Base-by-base conservation (phyloP, 306 rosid genomes). In the Ammopiptanthus mongolicus region DNA sequence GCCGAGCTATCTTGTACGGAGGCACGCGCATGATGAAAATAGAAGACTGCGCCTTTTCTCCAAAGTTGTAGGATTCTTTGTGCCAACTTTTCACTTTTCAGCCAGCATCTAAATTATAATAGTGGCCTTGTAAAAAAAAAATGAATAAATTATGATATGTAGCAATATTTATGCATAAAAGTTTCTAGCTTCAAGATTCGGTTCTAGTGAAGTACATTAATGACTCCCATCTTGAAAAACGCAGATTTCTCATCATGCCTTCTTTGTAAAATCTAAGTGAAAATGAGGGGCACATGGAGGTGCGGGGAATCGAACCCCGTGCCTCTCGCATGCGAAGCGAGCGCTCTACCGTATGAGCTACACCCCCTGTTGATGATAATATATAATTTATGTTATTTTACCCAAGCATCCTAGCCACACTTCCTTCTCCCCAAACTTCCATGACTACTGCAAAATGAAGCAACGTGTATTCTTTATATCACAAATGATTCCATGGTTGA, bases 231-330 rank as follows among this genome's bases (percentile, higher is more conserved):
- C 41, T 36, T 1, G 41, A 9, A 36, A 7, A 36, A 36, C 10
- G 41, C 10, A 36, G 41, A 36, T 36, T 34, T 36, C 41, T 36
- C 1, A 36, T 36, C 41, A 36, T 36, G n/a, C n/a, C n/a, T n/a
- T n/a, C n/a, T n/a, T n/a, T n/a, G n/a, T n/a, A n/a, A n/a, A n/a
- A n/a, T n/a, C n/a, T n/a, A n/a, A n/a, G n/a, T n/a, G n/a, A n/a
- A n/a, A n/a, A n/a, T n/a, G n/a, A n/a, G n/a, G n/a, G n/a, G n/a
- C n/a, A 44, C 2, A 3, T 34, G 78, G 98, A 93, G 96, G 81
- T 89, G 98, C 97, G 89, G 98, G 97, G 98, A 93, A 89, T 93
- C 96, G 96, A 93, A 93, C 96, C 92, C 98, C 90, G 98, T 93
- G 93, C 98, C 98, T 86, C 85, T 86, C 87, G 89, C 98, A 93